Evolutionary conservation across 805 yeast species (phyloP).

Genomic region (Saccharomycopsis capsularis): DNA sequence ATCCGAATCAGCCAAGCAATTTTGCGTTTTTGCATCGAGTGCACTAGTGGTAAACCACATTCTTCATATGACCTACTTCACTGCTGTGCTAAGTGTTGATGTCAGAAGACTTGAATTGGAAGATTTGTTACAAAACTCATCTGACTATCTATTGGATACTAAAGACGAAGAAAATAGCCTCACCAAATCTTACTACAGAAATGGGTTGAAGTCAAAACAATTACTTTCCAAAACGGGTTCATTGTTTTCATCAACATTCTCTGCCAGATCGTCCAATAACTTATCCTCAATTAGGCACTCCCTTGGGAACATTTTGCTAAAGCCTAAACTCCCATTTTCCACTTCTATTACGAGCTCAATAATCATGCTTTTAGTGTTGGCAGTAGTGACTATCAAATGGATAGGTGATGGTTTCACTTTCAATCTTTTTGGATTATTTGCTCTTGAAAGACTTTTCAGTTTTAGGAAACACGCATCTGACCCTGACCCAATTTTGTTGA

Average conservation of each 20-base stretch:
- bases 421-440: not conserved
- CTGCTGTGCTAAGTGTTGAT: constrained; percentile 63
- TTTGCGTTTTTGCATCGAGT: constrained; percentile 39
- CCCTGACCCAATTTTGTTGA: too few species aligned
- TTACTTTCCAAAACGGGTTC: too few species aligned
- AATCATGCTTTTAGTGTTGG: constrained; percentile 25
- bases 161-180: not conserved
- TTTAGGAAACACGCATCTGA: too few species aligned
- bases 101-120: constrained; percentile 46
- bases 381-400: constrained; percentile 33
- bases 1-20: constrained; percentile 31
- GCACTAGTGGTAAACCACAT: constrained; percentile 52
- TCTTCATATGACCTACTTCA: constrained; percentile 56
- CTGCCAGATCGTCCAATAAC: too few species aligned
- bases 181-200: not conserved
- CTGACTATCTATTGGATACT: too few species aligned
- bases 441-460: too few species aligned
- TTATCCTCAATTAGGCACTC: constrained; percentile 28
- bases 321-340: constrained; percentile 34
- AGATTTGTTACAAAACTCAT: constrained; percentile 1
- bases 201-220: too few species aligned
- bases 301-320: constrained; percentile 29
- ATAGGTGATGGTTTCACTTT: constrained; percentile 25
- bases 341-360: constrained; percentile 29
- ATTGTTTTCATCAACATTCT: too few species aligned